Evolutionary conservation across 1,284 basidiomycete genomes (phyloP).

Genomic region (Sanghuangporus weigelae): DNA sequence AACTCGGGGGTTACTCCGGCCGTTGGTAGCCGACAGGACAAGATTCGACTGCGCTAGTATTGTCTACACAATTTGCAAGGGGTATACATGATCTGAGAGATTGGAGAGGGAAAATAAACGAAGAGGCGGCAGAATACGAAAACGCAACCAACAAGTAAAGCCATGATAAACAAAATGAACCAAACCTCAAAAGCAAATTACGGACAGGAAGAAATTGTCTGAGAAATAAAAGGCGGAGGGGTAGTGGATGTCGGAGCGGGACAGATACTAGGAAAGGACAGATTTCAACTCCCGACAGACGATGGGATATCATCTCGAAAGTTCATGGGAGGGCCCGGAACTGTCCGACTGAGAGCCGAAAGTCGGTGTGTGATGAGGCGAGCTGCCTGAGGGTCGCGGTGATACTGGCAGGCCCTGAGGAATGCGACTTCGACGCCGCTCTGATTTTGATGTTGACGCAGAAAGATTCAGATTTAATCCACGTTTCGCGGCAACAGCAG

Average conservation of each 20-base stretch:
- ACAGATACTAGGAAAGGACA: background rate
- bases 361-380: conserved; percentile 22
- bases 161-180: background rate
- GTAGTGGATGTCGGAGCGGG: background rate
- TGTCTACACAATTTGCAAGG: conserved; percentile 11
- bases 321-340: conserved; percentile 11
- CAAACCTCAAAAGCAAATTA: background rate
- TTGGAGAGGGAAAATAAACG: background rate
- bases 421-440: conserved; percentile 52
- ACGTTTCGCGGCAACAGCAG: conserved; percentile 57
- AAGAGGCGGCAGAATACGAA: conserved; percentile 1
- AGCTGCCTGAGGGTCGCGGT: conserved; percentile 43
- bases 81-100: conserved; percentile 10
- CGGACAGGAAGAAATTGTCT: background rate
- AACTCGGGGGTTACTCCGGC: no score
- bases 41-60: background rate
- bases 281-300: no score
- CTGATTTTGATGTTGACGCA: conserved; percentile 39
- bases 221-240: background rate
- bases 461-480: conserved; percentile 52
- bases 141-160: conserved; percentile 4
- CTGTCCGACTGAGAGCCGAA: conserved; percentile 4
- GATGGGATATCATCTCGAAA: conserved; percentile 5
- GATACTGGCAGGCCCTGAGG: conserved; percentile 54
- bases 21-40: background rate